These are phyloP conservation scores for Saccharomyces eubayanus DNA, from an alignment of 805 yeast species.

Conservation along the genomic window DNA sequence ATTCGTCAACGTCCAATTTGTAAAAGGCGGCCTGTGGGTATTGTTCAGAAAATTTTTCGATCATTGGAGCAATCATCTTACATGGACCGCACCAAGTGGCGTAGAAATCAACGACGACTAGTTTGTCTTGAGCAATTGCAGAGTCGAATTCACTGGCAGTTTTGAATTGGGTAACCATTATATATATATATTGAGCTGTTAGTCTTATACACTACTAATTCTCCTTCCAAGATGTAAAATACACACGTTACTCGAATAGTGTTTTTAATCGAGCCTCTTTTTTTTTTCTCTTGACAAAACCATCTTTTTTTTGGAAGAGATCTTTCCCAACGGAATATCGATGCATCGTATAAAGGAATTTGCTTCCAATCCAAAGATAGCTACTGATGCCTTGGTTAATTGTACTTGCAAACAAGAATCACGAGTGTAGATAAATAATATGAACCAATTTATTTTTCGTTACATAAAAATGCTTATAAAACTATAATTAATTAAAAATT, in stretches of 20 bases:
- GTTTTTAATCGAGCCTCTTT: background rate
- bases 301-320: background rate
- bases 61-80: constrained; percentile 90
- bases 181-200: constrained; percentile 14
- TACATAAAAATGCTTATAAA: background rate
- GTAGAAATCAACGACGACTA: constrained; percentile 89
- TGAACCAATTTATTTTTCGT: background rate
- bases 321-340: background rate
- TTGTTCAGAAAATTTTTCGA: constrained; percentile 65
- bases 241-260: background rate
- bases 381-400: background rate
- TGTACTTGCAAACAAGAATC: background rate
- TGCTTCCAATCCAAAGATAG: background rate
- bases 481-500: background rate
- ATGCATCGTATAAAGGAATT: background rate
- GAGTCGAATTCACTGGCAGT: constrained; percentile 55
- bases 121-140: constrained; percentile 53
- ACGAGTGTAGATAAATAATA: background rate
- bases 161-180: constrained; percentile 48
- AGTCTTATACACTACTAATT: background rate
- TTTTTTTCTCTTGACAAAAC: background rate
- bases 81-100: constrained; percentile 99
- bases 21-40: constrained; percentile 62
- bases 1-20: constrained; percentile 88
- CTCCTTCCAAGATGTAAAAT: background rate